Base-by-base conservation (phyloP, 2,329 filamentous ascomycete species). In the Neopestalotiopsis rosae region DNA sequence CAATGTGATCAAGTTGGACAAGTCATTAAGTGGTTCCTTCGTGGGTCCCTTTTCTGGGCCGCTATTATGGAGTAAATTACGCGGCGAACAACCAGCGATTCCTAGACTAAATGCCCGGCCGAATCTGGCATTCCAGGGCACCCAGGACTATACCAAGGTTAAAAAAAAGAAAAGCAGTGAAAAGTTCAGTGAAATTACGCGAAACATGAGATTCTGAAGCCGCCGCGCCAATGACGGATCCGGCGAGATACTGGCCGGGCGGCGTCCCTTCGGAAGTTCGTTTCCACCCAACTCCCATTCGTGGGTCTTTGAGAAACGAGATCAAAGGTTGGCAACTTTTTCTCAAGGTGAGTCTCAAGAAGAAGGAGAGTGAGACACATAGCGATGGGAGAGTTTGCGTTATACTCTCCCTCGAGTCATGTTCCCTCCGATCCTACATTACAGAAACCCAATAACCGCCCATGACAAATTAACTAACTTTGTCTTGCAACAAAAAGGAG, bases 181-280 rank as follows among this genome's bases (percentile, higher is more conserved):
- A 52, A 52, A 49, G n/a, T n/a, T 7, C 9, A 38, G 10, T 7
- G 34, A 9, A 38, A 38, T 38, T 38, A 38, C 6, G 6, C 34
- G 34, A 38, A 52, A n/a, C 45, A 52, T 52, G 45, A 52, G 17
- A 52, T 52, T 20, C 45, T 52, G 45, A 52, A 52, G 45, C 45
- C 17, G 45, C 17, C 20, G 34, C 34, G 34, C 34, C 34, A 38
- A 62, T 62, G 59, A 34, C 34, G n/a, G 32, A 62, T 40, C 32
- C 59, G n/a, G 32, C 59, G 30, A 62, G 59, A 40, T 62, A 62
- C 59, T 62, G 59, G 59, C 59, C 59, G n/a, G 59, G 59, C 34
- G 59, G 59, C 30, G 34, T 62, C 28, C 59, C 59, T 13, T 30
- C 30, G 14, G 34, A 62, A 20, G 32, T 62, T n/a, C 28, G 32